Evolutionary conservation across 1,284 basidiomycete genomes (phyloP).

Genomic region (Garcileccinum viscosum): DNA sequence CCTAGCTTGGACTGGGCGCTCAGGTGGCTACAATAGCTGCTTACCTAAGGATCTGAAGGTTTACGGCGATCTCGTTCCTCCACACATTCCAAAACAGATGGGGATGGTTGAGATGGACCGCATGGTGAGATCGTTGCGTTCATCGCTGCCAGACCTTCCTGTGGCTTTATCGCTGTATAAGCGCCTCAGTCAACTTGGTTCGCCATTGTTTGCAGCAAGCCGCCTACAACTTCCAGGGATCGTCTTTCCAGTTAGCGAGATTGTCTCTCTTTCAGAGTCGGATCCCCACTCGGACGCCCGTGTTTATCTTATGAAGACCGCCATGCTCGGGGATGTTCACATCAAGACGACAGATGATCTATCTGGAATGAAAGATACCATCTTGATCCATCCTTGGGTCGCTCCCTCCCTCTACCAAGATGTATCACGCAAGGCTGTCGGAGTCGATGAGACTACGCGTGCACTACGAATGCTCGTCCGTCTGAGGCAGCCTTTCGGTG

Average conservation of each 20-base stretch:
- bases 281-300: not conserved
- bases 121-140: not conserved
- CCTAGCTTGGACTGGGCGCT: slow-evolving; percentile 21
- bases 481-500: not conserved
- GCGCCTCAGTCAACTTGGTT: not conserved
- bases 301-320: not conserved
- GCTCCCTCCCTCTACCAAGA: not conserved
- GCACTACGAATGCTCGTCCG: not conserved
- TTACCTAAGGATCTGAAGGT: slow-evolving; percentile 13
- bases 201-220: not conserved
- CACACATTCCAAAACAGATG: slow-evolving; percentile 2
- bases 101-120: not conserved
- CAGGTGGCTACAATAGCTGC: slow-evolving; percentile 14
- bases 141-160: not conserved
- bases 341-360: not conserved
- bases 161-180: not conserved
- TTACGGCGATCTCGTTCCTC: slow-evolving; percentile 4
- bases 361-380: not conserved
- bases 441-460: not conserved
- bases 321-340: not conserved
- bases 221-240: not conserved
- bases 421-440: not conserved
- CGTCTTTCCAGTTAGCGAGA: not conserved
- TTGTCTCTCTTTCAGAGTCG: not conserved
- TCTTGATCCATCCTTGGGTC: not conserved